Base-by-base conservation (phyloP, 2,329 filamentous ascomycete species). In the Botrytis galanthina region DNA sequence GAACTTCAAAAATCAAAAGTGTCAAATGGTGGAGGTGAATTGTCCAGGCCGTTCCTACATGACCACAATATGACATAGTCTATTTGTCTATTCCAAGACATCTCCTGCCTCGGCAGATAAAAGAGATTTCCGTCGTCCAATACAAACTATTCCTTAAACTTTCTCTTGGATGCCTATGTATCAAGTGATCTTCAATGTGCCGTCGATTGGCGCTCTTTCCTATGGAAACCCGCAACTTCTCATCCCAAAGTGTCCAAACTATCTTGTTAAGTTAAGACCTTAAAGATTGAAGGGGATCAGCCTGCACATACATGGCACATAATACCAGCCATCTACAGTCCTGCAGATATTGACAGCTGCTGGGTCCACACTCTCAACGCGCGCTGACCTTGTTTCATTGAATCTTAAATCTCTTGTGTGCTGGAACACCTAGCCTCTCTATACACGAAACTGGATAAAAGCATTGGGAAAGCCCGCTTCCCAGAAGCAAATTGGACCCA, bases 381-480 rank as follows among this genome's bases (percentile, higher is more conserved):
- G 51, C 32, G 51, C 62, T 61, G 62, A 51, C 71, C 54, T 16
- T 26, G 32, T 61, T 60, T 42, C 32, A 72, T n/a, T 39, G 29
- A 37, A 61, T 42, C 29, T 16, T 37, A 20, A 18, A 48, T 12
- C n/a, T n/a, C 10, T 46, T 72, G 29, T 37, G n/a, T n/a, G 26
- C 22, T 22, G 32, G 51, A 51, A 61, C 22, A 51, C 32, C 54
- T 7, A 26, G 1, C 29, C 14, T 42, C 29, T 51, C 32, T 18
- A 12, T 9, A 10, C 5, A 26, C 37, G 35, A 37, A n/a, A 22
- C 14, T 16, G 12, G 39, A 44, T 68, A 57, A 72, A 59, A 67
- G 64, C 7, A 35, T 29, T 32, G 8, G 37, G n/a, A 3, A 68
- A 29, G 9, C 39, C 60, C n/a, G 26, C 4, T 44, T 66, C 26